These are phyloP conservation scores for Colletotrichum liriopes DNA, from an alignment of 2,329 filamentous ascomycete species.

Conservation along the genomic window DNA sequence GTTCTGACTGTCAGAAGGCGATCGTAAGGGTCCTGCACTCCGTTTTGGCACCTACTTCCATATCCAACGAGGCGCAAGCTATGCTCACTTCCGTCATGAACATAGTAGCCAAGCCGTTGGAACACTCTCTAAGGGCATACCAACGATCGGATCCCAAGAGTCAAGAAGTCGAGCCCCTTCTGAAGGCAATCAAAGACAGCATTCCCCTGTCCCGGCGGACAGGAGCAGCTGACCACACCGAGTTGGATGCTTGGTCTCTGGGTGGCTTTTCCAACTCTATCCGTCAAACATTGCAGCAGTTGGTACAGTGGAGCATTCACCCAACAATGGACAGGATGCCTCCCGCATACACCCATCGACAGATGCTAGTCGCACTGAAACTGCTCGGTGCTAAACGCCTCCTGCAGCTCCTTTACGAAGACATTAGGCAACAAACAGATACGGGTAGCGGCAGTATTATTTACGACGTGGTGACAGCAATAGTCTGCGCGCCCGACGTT, in stretches of 20 bases:
- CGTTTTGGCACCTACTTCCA: conserved; percentile 78
- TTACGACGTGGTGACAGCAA: conserved; percentile 78
- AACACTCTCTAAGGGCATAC: conserved; percentile 76
- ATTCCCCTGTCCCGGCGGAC: conserved; percentile 73
- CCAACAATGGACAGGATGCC: conserved; percentile 70
- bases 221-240: conserved; percentile 73
- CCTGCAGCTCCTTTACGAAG: conserved; percentile 76
- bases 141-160: conserved; percentile 77
- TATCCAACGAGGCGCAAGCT: conserved; percentile 78
- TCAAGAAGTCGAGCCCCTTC: conserved; percentile 79
- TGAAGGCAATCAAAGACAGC: conserved; percentile 75
- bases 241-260: conserved; percentile 78
- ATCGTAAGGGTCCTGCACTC: conserved; percentile 81
- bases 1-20: conserved; percentile 75
- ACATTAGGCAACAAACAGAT: conserved; percentile 75
- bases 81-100: conserved; percentile 82
- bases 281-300: conserved; percentile 72
- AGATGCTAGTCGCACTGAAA: conserved; percentile 73
- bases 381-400: conserved; percentile 75
- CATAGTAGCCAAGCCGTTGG: conserved; percentile 78
- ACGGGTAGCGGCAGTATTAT: conserved; percentile 72
- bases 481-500: conserved; percentile 78
- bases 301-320: conserved; percentile 78
- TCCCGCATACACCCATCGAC: conserved; percentile 80
- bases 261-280: conserved; percentile 72